Percentiles rank a stretch among this genome's conserved stretches.
Conservation (phyloP, 495 filamentous ascomycete species). For the Annulohypoxylon moriforme region DNA sequence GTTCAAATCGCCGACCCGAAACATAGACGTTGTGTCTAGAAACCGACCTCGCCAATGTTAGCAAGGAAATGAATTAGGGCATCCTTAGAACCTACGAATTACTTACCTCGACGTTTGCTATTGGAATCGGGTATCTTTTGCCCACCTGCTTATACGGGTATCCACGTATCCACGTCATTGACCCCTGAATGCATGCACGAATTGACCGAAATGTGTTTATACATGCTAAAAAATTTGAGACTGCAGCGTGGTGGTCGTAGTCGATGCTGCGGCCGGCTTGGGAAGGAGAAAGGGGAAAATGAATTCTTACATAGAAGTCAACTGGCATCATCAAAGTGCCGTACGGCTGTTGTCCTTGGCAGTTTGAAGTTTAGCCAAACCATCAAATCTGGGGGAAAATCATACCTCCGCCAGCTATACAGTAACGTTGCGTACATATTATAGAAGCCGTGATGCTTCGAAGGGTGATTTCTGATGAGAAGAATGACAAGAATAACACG, state of each 20-base stretch:
- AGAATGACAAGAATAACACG: slow-evolving; percentile 15
- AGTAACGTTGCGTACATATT: slow-evolving; percentile 44
- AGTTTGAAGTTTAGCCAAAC: slow-evolving; percentile 48
- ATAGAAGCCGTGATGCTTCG: slow-evolving; percentile 24
- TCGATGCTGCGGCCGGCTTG: slow-evolving; percentile 30
- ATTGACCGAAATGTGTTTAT: slow-evolving; percentile 15
- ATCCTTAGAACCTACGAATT: slow-evolving; percentile 19
- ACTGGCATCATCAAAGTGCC: slow-evolving; percentile 37
- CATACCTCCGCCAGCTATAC: slow-evolving; percentile 36
- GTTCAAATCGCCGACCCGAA: slow-evolving; percentile 20
- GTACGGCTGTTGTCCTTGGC: slow-evolving; percentile 40
- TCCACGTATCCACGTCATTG: slow-evolving; percentile 28
- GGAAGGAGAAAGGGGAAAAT: slow-evolving; percentile 26
- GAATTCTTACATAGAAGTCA: slow-evolving; percentile 12
- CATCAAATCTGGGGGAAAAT: slow-evolving; percentile 42
- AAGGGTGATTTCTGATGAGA: slow-evolving; percentile 17
- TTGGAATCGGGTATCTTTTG: slow-evolving; percentile 5
- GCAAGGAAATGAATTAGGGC: slow-evolving; percentile 3
- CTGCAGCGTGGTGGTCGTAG: slow-evolving; percentile 29
- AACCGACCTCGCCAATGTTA: slow-evolving; percentile 23
- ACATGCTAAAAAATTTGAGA: slow-evolving; percentile 11
- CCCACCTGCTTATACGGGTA: slow-evolving; percentile 26
- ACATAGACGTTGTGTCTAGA: background rate
- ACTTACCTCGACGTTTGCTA: slow-evolving; percentile 16
- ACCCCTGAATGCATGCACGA: slow-evolving; percentile 22